Evolutionary conservation across 139 green algal species (phyloP).

Genomic region (Coccomyxa sp.): DNA sequence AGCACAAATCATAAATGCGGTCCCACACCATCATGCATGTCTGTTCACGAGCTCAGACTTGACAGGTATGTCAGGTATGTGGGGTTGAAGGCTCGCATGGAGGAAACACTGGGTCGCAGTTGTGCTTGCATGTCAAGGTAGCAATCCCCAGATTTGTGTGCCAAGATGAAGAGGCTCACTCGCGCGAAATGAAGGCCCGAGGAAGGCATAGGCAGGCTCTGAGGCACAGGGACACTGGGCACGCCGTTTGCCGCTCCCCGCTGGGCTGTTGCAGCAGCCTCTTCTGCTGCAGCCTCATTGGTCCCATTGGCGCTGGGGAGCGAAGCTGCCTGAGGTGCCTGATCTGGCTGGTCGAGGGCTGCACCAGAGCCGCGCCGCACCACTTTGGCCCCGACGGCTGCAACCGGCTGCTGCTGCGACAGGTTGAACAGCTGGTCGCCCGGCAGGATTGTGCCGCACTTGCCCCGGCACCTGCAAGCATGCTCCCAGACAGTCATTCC

Average conservation of each 20-base stretch:
- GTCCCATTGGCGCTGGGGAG: background rate
- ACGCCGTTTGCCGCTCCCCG: background rate
- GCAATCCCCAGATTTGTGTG: background rate
- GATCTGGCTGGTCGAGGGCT: background rate
- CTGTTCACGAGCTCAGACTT: background rate
- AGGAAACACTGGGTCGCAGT: too few relatives aligned
- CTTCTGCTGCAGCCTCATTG: background rate
- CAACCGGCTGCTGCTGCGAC: conserved; percentile 36
- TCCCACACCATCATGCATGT: background rate
- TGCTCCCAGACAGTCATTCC: too few relatives aligned
- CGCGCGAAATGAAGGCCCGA: background rate
- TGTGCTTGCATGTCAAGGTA: too few relatives aligned
- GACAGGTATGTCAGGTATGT: background rate
- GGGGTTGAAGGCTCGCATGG: background rate
- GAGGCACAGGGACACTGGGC: background rate
- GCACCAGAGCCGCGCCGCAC: background rate
- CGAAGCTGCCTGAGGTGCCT: background rate
- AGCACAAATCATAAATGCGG: too few relatives aligned
- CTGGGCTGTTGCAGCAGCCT: background rate
- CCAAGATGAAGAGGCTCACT: background rate
- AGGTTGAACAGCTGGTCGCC: conserved; percentile 43
- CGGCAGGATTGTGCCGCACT: conserved; percentile 30
- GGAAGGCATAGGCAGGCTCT: background rate
- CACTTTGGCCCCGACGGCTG: background rate
- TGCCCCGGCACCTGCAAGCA: conserved; percentile 2